These are phyloP conservation scores for Xylaria sp. DNA, from an alignment of 2,329 filamentous ascomycete genomes.

Conservation along the genomic window DNA sequence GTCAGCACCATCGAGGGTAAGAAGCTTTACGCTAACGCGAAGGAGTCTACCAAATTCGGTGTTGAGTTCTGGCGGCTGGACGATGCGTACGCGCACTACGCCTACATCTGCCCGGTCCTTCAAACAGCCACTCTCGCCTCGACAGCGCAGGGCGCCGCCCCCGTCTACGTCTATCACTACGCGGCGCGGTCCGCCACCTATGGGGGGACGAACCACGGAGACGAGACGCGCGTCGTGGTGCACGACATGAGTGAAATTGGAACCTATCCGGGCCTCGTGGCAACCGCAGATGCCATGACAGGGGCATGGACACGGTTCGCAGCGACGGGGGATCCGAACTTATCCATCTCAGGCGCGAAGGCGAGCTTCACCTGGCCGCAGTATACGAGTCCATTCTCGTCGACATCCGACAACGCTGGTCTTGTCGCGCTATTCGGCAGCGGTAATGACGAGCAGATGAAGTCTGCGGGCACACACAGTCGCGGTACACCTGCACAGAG, in stretches of 20 bases:
- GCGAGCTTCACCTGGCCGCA: constrained; percentile 54
- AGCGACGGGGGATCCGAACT: constrained; percentile 47
- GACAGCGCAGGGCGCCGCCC: constrained; percentile 38
- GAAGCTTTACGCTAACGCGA: constrained; percentile 54
- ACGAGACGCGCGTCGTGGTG: constrained; percentile 57
- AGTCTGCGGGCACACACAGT: constrained; percentile 47
- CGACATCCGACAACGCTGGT: constrained; percentile 43
- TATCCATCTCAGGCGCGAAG: constrained; percentile 18
- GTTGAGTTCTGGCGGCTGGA: constrained; percentile 68
- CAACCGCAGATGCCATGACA: constrained; percentile 57
- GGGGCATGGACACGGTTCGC: constrained; percentile 56
- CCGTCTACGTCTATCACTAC: constrained; percentile 69
- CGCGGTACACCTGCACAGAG: constrained; percentile 59
- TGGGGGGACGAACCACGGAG: constrained; percentile 60
- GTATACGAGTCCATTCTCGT: constrained; percentile 56
- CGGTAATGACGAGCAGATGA: constrained; percentile 66
- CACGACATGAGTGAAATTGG: constrained; percentile 55
- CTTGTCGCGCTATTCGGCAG: constrained; percentile 66
- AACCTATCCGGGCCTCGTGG: constrained; percentile 52
- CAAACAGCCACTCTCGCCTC: constrained; percentile 65
- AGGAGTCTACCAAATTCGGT: constrained; percentile 55
- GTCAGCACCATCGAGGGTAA: constrained; percentile 56
- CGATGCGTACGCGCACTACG: constrained; percentile 72
- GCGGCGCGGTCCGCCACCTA: constrained; percentile 57
- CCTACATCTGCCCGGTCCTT: constrained; percentile 72